Conservation (phyloP, 441 rosid species). For the Viola pubescens region DNA sequence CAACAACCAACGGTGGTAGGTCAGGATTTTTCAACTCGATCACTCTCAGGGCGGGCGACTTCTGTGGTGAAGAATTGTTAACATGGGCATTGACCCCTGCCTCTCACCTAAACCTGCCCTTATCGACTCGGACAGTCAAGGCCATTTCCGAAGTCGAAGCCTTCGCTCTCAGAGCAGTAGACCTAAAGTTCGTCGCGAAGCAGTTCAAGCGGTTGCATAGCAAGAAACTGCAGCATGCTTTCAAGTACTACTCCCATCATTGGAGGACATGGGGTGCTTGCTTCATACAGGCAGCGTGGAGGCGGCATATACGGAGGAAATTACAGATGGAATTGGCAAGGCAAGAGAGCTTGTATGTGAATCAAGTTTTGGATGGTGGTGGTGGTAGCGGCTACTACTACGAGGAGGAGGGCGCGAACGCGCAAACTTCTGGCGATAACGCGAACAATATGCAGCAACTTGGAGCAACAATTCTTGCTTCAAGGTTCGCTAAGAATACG, state of each 20-base stretch:
- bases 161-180: slow-evolving; percentile 55
- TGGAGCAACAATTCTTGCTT: slow-evolving; percentile 47
- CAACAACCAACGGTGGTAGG: slow-evolving; percentile 67
- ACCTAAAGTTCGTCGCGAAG: slow-evolving; percentile 57
- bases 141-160: slow-evolving; percentile 64
- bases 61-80: slow-evolving; percentile 71
- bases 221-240: slow-evolving; percentile 60
- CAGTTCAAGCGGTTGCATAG: slow-evolving; percentile 70
- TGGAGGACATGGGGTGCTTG: slow-evolving; percentile 77
- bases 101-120: slow-evolving; percentile 47
- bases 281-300: slow-evolving; percentile 61
- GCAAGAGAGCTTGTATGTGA: not conserved
- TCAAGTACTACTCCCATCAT: slow-evolving; percentile 71
- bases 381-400: slow-evolving; percentile 13
- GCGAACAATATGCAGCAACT: slow-evolving; percentile 23
- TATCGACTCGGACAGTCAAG: slow-evolving; percentile 55
- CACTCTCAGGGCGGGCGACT: slow-evolving; percentile 56
- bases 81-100: slow-evolving; percentile 64
- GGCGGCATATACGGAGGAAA: slow-evolving; percentile 45
- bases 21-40: slow-evolving; percentile 66
- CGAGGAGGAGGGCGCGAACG: slow-evolving; percentile 17
- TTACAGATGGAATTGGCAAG: slow-evolving; percentile 21
- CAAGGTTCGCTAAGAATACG: slow-evolving; percentile 47
- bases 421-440: slow-evolving; percentile 11
- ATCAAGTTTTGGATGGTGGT: slow-evolving; percentile 19